Evolutionary conservation across 2,329 filamentous ascomycete genomes (phyloP).

Genomic region (Cercospora nicotianae): DNA sequence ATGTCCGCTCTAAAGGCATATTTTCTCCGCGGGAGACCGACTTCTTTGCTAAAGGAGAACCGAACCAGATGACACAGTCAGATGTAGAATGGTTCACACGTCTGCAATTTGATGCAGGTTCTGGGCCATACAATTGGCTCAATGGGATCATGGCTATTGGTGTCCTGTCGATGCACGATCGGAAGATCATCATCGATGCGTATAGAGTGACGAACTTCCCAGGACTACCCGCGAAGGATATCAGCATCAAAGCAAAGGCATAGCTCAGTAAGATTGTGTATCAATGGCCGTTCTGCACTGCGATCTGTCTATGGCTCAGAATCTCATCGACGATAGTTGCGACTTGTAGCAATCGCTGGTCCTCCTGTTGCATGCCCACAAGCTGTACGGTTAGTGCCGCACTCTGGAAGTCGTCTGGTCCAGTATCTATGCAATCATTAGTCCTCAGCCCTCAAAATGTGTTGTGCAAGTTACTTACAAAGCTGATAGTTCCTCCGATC

Average conservation of each 20-base stretch:
- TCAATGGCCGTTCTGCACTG: neutral
- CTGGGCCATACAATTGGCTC: conserved; percentile 30
- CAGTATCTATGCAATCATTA: conserved; percentile 32
- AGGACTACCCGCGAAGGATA: conserved; percentile 12
- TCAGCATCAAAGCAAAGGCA: neutral
- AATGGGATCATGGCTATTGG: conserved; percentile 30
- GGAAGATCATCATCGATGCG: conserved; percentile 31
- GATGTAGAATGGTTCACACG: conserved; percentile 31
- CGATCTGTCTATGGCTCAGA: conserved; percentile 17
- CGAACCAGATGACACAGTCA: conserved; percentile 23
- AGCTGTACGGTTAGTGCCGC: conserved; percentile 36
- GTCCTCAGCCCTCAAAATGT: neutral
- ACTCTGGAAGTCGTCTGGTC: conserved; percentile 33
- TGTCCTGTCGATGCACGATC: conserved; percentile 27
- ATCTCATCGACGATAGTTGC: conserved; percentile 35
- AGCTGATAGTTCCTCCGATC: conserved; percentile 29
- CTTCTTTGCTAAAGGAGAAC: conserved; percentile 7
- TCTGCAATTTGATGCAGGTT: conserved; percentile 27
- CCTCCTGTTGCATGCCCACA: conserved; percentile 38
- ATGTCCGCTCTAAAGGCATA: conserved; percentile 28
- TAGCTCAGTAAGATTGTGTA: neutral
- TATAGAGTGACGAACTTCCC: conserved; percentile 30
- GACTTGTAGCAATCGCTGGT: conserved; percentile 34
- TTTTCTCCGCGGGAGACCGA: conserved; percentile 12
- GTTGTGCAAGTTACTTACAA: conserved; percentile 21